Evolutionary conservation across 352 stramenopile genomes (phyloP), one percentile per base, ranked within the genome.

Genomic region (Globisporangium paddicum): DNA sequence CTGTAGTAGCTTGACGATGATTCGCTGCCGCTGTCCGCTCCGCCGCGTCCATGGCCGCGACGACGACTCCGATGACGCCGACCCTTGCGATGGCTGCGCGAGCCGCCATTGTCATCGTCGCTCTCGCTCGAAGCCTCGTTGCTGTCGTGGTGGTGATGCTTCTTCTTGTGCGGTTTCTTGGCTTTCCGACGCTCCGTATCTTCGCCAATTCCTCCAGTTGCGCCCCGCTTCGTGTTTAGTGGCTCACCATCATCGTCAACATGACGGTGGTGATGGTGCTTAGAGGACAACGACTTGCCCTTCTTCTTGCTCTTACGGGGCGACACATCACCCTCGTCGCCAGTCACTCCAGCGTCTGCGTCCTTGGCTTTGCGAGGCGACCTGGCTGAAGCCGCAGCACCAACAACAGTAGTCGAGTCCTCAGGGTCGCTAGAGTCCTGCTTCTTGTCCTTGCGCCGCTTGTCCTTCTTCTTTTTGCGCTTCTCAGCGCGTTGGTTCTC

Each of bases 271-370:
- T 71, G 58, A 23, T 71, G 73, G 58, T 72, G 76, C 21, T 87
- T 59, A 4, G 46, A 44, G 5, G 16, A 40, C 16, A 14, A 40
- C 6, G 32, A 51, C 25, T 67, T 63, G 13, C 40, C 30, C 38
- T 89, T 89, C 54, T 90, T 89, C 63, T 86, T 87, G 42, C 72
- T 81, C 58, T 89, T 90, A 14, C 71, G 73, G 8, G 79, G 74
- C 44, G 75, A 83, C 0, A 25, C 42, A 13, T 40, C 63, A 16
- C 38, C 58, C 45, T 75, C 64, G 18, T 71, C 58, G 5, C 67
- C 38, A 11, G 55, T 53, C 1, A 45, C 47, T 14, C 66, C 66
- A 14, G 61, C 55, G 45, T 69, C 59, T 40, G 58, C 69, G 25
- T 74, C 68, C 16, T 62, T 57, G 1, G 11, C 25, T 50, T 85